Evolutionary conservation across 148 eudicot genomes (phyloP), one percentile per base, ranked within the genome.

Genomic region (Limonium bicolor): DNA sequence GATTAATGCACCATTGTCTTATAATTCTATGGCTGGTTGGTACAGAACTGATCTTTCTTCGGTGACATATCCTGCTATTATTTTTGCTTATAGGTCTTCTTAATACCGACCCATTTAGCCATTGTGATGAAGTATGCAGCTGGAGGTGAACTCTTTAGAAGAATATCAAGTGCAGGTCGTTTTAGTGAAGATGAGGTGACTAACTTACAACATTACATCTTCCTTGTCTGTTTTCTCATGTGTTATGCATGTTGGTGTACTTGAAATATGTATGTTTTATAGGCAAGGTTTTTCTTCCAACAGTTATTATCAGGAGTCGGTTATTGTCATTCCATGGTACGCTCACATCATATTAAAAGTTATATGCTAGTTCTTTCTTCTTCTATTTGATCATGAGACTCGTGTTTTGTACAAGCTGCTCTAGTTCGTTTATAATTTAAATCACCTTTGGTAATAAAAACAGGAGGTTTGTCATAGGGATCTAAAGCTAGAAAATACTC

Each of bases 401-500:
- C n/a, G n/a, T n/a, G n/a, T n/a, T n/a, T n/a, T n/a, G n/a, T n/a
- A n/a, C n/a, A n/a, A n/a, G n/a, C n/a, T n/a, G n/a, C n/a, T n/a
- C n/a, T n/a, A n/a, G n/a, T n/a, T n/a, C n/a, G n/a, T n/a, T n/a
- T n/a, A n/a, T n/a, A n/a, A n/a, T n/a, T n/a, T n/a, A n/a, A n/a
- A n/a, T n/a, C n/a, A n/a, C n/a, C n/a, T n/a, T n/a, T n/a, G n/a
- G n/a, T n/a, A n/a, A n/a, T n/a, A n/a, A n/a, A 1, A 59, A 65
- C 59, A 86, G 96, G 87, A 86, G 70, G 68, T 81, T 39, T 86
- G 96, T 59, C 93, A 86, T 59, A 71, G 96, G 50, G 96, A 86
- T n/a, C n/a, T n/a, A n/a, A n/a, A n/a, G n/a, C n/a, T n/a, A n/a
- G n/a, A n/a, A n/a, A n/a, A n/a, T n/a, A 86, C 96, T 2, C 96